A percentile compares a stretch with the other conserved stretches of the same genome.
These are phyloP conservation scores for Cyclotella sp. DNA, from an alignment of 108 stramenopile genomes.

Conservation along the genomic window DNA sequence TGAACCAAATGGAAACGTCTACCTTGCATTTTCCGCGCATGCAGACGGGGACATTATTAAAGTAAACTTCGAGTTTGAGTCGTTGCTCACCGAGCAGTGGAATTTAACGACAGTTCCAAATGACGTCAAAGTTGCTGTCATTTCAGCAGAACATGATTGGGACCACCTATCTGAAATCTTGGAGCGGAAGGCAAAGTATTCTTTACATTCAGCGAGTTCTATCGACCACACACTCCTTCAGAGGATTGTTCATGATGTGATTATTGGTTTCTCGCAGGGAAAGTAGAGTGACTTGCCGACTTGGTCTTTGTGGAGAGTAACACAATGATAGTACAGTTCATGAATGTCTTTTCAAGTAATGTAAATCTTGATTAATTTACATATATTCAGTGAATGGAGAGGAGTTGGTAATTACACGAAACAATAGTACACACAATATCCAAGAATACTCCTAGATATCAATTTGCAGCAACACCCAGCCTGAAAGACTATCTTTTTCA, in stretches of 20 bases:
- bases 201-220: background rate
- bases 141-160: conserved; percentile 10
- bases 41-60: conserved; percentile 12
- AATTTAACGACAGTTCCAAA: conserved; percentile 30
- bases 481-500: conserved; percentile 12
- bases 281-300: background rate
- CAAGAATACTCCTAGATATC: background rate
- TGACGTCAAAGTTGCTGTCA: conserved; percentile 28
- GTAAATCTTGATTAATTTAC: background rate
- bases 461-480: conserved; percentile 32
- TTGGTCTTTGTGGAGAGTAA: no score
- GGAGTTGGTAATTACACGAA: background rate
- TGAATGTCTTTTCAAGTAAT: background rate
- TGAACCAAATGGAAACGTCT: conserved; percentile 18
- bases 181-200: conserved; percentile 8
- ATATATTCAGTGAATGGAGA: background rate
- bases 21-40: conserved; percentile 15
- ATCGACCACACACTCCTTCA: conserved; percentile 19
- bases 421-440: background rate
- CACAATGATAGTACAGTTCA: background rate
- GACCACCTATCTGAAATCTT: background rate
- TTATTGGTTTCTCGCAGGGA: background rate
- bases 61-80: conserved; percentile 26
- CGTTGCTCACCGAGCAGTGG: conserved; percentile 18
- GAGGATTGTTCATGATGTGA: conserved; percentile 7